A percentile compares a stretch with the other conserved stretches of the same genome.
phyloP scores from a whole-genome alignment of 2,329 filamentous ascomycete genomes.

The Penicillium sp. region DNA sequence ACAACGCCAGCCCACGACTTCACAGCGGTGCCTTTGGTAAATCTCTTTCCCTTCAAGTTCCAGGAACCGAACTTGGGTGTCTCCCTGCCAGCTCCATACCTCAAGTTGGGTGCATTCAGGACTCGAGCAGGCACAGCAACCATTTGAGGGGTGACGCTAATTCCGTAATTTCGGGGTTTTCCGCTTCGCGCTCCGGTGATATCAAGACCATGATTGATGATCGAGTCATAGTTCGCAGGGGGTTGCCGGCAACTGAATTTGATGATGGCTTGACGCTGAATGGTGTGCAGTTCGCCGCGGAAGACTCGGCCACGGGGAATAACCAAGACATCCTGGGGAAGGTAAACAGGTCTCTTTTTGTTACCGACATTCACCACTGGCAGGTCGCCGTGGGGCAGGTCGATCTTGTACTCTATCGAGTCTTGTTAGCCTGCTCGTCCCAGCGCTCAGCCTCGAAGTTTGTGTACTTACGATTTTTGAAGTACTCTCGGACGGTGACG shows the following conservation, averaged over 20 bases:
- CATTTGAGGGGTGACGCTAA: conserved; percentile 16
- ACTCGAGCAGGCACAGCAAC: conserved; percentile 18
- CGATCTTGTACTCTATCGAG: conserved; percentile 40
- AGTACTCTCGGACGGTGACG: conserved; percentile 26
- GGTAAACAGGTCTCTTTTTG: conserved; percentile 57
- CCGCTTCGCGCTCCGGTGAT: conserved; percentile 15
- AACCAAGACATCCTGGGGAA: conserved; percentile 65
- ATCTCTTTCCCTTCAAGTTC: conserved; percentile 20
- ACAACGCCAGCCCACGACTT: conserved; percentile 9
- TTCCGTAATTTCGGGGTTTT: neutral
- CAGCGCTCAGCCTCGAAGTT: neutral
- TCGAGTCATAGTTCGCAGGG: conserved; percentile 64
- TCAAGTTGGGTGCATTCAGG: conserved; percentile 16
- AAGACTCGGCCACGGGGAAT: conserved; percentile 65
- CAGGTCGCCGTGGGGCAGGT: conserved; percentile 34
- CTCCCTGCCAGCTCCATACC: conserved; percentile 11
- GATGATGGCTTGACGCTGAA: conserved; percentile 68
- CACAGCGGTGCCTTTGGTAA: conserved; percentile 1
- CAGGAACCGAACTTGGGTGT: conserved; percentile 13
- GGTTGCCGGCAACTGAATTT: conserved; percentile 68
- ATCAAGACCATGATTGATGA: conserved; percentile 39
- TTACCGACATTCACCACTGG: conserved; percentile 68
- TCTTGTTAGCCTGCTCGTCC: neutral
- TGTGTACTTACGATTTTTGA: conserved; percentile 19
- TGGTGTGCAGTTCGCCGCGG: conserved; percentile 56